Conservation (phyloP, 2,329 filamentous ascomycete species). For the Microdochium nivale region DNA sequence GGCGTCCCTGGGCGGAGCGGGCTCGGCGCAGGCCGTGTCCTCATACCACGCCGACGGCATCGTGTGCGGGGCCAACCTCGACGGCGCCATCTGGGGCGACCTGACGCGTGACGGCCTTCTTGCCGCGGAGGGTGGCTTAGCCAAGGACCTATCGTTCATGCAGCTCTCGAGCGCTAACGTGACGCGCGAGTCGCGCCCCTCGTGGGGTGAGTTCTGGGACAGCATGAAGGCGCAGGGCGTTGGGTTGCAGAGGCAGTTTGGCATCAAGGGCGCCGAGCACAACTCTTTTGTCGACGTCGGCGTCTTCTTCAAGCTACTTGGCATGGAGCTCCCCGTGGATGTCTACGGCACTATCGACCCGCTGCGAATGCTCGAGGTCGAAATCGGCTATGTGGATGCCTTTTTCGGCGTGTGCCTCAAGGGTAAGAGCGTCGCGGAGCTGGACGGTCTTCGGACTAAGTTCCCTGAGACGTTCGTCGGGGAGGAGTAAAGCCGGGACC, state of each 20-base stretch:
- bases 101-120: constrained; percentile 3
- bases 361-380: not conserved
- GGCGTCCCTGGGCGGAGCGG: constrained; percentile 29
- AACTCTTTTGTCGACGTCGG: not conserved
- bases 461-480: not conserved
- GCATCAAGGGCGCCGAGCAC: not conserved
- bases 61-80: constrained; percentile 28
- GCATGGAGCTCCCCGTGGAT: not conserved
- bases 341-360: not conserved
- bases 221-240: not conserved
- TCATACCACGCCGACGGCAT: constrained; percentile 19
- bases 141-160: not conserved
- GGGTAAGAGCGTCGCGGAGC: not conserved
- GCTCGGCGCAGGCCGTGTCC: constrained; percentile 20
- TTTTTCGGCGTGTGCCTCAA: not conserved
- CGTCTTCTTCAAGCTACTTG: not conserved
- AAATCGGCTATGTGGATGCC: not conserved
- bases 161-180: not conserved
- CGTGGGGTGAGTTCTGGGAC: not conserved
- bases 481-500: too few species aligned
- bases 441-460: not conserved
- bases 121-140: not conserved
- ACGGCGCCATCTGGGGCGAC: constrained; percentile 23
- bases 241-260: not conserved
- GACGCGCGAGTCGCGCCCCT: not conserved